Evolutionary conservation across 805 yeast species (phyloP), one percentile per base, ranked within the genome.

Genomic region (Candida railenensis): DNA sequence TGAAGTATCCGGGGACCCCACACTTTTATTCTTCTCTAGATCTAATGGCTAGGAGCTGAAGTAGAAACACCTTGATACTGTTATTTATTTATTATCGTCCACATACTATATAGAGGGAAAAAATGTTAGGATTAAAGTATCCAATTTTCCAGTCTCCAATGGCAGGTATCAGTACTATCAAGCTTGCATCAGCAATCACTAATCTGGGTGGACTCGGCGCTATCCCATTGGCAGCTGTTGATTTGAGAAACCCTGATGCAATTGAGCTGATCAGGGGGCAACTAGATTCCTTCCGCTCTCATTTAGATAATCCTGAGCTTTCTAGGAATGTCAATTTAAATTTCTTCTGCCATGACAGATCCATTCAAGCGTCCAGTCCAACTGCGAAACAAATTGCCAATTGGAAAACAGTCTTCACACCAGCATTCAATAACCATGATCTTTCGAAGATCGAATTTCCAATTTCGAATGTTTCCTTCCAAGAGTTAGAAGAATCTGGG

Each of bases 81-180:
- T n/a, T n/a, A n/a, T n/a, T n/a, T n/a, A n/a, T n/a, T n/a, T n/a
- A n/a, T n/a, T n/a, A n/a, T n/a, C n/a, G n/a, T 25, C 30, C 5
- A 5, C 30, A 25, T 25, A 25, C 30, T 25, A 25, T 11, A 25
- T 25, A 25, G 11, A n/a, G n/a, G n/a, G n/a, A n/a, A 33, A 49
- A 52, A 46, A 33, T 33, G 51, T 39, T 20, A 40, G 71, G 66
- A 3, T 47, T 71, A n/a, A 63, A 54, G 38, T 57, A 56, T 45
- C 82, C 81, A 3, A 61, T 81, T 3, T 61, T 81, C 32, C 83
- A 78, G 54, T 71, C 85, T 0, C 85, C 85, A 18, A 80, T 81
- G 85, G 83, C 85, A 1, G 83, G 84, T 0, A 69, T 78, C 2
- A 65, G 77, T 12, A 76, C 79, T 1, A 62, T 70, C 1, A 57